Evolutionary conservation across 2,329 filamentous ascomycete genomes (phyloP).

Genomic region (Harringtonia lauricola): DNA sequence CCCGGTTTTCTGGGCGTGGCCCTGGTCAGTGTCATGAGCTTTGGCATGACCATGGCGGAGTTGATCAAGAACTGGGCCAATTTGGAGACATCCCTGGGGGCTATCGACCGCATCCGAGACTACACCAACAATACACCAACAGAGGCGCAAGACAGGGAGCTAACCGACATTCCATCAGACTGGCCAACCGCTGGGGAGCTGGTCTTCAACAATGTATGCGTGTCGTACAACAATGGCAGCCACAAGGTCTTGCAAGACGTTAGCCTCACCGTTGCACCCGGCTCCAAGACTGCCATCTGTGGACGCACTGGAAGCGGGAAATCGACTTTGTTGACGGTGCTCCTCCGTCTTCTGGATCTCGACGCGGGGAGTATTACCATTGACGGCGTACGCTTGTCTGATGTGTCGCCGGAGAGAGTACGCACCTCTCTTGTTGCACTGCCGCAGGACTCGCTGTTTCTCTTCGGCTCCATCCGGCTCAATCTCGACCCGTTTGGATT

Average conservation of each 20-base stretch:
- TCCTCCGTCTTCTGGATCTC: slow-evolving; percentile 36
- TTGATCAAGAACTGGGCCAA: slow-evolving; percentile 17
- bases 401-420: slow-evolving; percentile 15
- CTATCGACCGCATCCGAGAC: slow-evolving; percentile 14
- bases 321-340: slow-evolving; percentile 20
- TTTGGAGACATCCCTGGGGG: slow-evolving; percentile 17
- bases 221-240: slow-evolving; percentile 4
- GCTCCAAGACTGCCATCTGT: slow-evolving; percentile 23
- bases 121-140: slow-evolving; percentile 7
- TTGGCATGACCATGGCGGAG: slow-evolving; percentile 12
- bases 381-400: slow-evolving; percentile 28
- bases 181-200: slow-evolving; percentile 4
- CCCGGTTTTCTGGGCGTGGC: slow-evolving; percentile 21
- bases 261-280: slow-evolving; percentile 16
- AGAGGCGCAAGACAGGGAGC: background rate
- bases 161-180: background rate
- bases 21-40: slow-evolving; percentile 17
- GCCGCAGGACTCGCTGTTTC: slow-evolving; percentile 39
- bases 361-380: slow-evolving; percentile 30
- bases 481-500: slow-evolving; percentile 34
- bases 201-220: background rate
- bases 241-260: slow-evolving; percentile 14
- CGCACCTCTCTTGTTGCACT: slow-evolving; percentile 27
- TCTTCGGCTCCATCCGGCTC: slow-evolving; percentile 34
- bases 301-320: slow-evolving; percentile 23